Evolutionary conservation across 768 basidiomycete genomes (phyloP).

Genomic region (Hydnum rufescens): DNA sequence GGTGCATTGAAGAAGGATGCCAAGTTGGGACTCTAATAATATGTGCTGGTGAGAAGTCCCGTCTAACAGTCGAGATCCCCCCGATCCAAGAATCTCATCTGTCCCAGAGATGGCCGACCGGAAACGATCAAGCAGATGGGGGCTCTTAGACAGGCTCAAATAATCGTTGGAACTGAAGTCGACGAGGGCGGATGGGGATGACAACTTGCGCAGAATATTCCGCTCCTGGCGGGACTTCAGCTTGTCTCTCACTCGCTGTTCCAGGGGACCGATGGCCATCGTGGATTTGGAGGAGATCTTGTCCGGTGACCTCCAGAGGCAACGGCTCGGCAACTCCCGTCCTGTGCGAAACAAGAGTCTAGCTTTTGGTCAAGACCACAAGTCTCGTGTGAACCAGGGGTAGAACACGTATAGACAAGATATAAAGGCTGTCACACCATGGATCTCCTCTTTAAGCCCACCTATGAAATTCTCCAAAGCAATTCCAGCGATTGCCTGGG

Average conservation of each 20-base stretch:
- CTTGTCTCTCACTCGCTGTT: background rate
- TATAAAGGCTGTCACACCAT: too few relatives aligned
- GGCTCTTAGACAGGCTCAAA: slow-evolving; percentile 54
- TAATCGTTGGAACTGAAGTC: slow-evolving; percentile 92
- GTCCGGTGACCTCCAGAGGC: too few relatives aligned
- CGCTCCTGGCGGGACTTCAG: slow-evolving; percentile 44
- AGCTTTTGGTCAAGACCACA: too few relatives aligned
- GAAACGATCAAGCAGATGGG: slow-evolving; percentile 35
- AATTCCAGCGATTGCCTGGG: too few relatives aligned
- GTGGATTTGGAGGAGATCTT: too few relatives aligned
- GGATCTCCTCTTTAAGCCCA: too few relatives aligned
- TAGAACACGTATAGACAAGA: too few relatives aligned
- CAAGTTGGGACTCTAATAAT: slow-evolving; percentile 51
- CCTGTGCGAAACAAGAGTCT: too few relatives aligned
- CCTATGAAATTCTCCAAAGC: too few relatives aligned
- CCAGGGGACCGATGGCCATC: background rate
- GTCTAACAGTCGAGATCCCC: slow-evolving; percentile 73
- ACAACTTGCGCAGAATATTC: slow-evolving; percentile 50
- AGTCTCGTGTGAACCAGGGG: too few relatives aligned
- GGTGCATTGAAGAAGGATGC: slow-evolving; percentile 38
- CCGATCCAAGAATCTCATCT: slow-evolving; percentile 55
- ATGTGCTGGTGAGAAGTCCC: slow-evolving; percentile 45
- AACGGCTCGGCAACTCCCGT: too few relatives aligned
- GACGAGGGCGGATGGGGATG: slow-evolving; percentile 30
- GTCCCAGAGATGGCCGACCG: slow-evolving; percentile 28